phyloP scores from a whole-genome alignment of 1,139 yeast genomes.

The Candida sanyaensis region DNA sequence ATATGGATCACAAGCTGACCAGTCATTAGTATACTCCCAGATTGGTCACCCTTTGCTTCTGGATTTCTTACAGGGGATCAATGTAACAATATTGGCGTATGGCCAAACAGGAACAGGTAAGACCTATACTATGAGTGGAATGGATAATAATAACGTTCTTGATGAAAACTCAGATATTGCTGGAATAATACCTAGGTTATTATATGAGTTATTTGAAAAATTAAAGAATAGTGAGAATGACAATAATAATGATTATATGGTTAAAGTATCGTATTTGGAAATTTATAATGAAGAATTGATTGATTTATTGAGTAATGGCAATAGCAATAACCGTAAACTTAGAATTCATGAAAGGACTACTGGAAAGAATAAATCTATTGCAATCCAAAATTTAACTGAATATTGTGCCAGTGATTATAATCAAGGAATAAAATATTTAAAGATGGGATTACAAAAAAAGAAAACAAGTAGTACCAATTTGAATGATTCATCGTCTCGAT shows the following conservation, averaged over 20 bases:
- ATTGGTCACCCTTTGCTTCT: conserved; percentile 66
- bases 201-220: conserved; percentile 54
- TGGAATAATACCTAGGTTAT: conserved; percentile 70
- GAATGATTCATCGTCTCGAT: conserved; percentile 69
- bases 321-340: conserved; percentile 42
- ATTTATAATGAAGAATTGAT: conserved; percentile 71
- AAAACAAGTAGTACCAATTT: conserved; percentile 70
- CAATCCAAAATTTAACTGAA: conserved; percentile 59
- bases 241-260: conserved; percentile 48
- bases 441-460: conserved; percentile 56
- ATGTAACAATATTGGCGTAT: conserved; percentile 81
- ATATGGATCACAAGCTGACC: conserved; percentile 73
- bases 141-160: conserved; percentile 13
- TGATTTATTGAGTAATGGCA: conserved; percentile 54
- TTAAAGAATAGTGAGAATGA: conserved; percentile 38
- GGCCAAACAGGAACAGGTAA: conserved; percentile 94
- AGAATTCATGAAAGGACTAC: conserved; percentile 50
- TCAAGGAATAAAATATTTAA: conserved; percentile 56
- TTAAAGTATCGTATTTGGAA: conserved; percentile 73
- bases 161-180: conserved; percentile 31
- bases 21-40: conserved; percentile 53
- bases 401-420: conserved; percentile 51
- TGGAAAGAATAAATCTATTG: conserved; percentile 15
- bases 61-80: conserved; percentile 69
- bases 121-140: conserved; percentile 75